A percentile compares a stretch with the other conserved stretches of the same genome.
Evolutionary conservation across 2,329 filamentous ascomycete species (phyloP).

Genomic region (Aspergillus pseudoglaucus): DNA sequence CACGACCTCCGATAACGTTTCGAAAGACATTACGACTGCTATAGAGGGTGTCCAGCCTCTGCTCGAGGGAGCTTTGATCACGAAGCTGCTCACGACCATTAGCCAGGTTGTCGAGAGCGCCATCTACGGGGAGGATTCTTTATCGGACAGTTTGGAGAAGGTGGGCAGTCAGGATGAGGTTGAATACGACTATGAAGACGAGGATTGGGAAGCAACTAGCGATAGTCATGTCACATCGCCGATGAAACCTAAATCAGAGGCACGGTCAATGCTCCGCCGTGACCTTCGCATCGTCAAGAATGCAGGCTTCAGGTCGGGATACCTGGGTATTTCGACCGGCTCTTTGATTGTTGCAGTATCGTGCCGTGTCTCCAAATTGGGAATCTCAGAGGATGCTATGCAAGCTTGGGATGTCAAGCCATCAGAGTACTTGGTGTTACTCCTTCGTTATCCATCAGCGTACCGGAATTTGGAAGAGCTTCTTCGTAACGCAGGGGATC

Average conservation of each 20-base stretch:
- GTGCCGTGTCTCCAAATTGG: conserved; percentile 61
- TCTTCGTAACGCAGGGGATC: conserved; percentile 33
- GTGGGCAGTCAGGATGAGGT: conserved; percentile 7
- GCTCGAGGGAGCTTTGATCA: conserved; percentile 39
- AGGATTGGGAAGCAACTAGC: conserved; percentile 22
- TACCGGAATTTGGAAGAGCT: conserved; percentile 58
- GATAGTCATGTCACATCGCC: conserved; percentile 1
- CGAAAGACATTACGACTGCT: conserved; percentile 21
- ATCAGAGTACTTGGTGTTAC: conserved; percentile 64
- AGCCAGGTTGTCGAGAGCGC: conserved; percentile 31
- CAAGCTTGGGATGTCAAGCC: conserved; percentile 67
- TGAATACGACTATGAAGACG: conserved; percentile 30
- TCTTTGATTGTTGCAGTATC: conserved; percentile 59
- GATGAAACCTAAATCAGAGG: neutral
- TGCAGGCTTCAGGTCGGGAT: conserved; percentile 65
- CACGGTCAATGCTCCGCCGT: conserved; percentile 40
- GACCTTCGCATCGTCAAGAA: conserved; percentile 58
- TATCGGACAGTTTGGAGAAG: conserved; percentile 5
- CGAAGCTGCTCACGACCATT: conserved; percentile 45
- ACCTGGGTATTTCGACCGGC: conserved; percentile 49
- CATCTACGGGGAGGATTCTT: conserved; percentile 3
- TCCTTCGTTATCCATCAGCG: conserved; percentile 58
- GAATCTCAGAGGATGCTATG: conserved; percentile 66
- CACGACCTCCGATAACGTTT: conserved; percentile 34
- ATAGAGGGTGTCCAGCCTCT: conserved; percentile 40